Evolutionary conservation across 345 rosid species (phyloP).

Genomic region (Heritiera littoralis): DNA sequence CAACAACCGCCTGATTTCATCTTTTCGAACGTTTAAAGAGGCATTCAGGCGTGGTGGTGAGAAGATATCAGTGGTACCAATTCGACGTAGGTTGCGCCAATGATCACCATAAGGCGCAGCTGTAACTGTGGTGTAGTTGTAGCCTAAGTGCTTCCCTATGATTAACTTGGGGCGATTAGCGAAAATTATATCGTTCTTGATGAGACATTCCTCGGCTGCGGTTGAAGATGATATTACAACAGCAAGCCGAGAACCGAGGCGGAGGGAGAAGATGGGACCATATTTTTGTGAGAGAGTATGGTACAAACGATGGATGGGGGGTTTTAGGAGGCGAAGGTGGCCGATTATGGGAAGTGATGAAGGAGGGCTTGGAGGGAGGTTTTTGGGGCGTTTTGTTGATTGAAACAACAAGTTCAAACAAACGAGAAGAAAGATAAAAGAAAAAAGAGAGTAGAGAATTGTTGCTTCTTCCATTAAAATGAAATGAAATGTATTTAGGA

Average conservation of each 20-base stretch:
- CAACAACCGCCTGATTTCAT: conserved; percentile 26
- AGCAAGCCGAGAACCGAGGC: conserved; percentile 37
- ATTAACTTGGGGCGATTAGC: conserved; percentile 43
- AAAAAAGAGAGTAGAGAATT: background rate
- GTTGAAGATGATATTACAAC: conserved; percentile 40
- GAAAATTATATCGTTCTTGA: conserved; percentile 46
- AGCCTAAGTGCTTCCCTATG: conserved; percentile 41
- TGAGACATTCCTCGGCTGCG: conserved; percentile 54
- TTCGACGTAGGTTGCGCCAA: conserved; percentile 70
- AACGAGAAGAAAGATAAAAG: background rate
- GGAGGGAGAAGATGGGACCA: conserved; percentile 42
- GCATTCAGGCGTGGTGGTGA: conserved; percentile 49
- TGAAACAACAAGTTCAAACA: background rate
- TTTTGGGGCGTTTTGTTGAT: background rate
- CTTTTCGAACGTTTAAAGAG: conserved; percentile 37
- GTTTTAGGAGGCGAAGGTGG: too few species aligned
- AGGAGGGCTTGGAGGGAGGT: background rate
- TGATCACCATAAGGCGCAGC: conserved; percentile 30
- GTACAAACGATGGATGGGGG: too few species aligned
- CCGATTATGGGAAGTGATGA: too few species aligned
- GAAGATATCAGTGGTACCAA: conserved; percentile 48
- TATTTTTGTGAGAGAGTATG: too few species aligned
- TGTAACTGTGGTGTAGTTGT: conserved; percentile 37
- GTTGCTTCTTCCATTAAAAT: conserved; percentile 5
- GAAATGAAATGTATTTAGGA: background rate